Evolutionary conservation across 148 eudicot species (phyloP), one percentile per base, ranked within the genome.

Genomic region (Vaccinium corymbosum): DNA sequence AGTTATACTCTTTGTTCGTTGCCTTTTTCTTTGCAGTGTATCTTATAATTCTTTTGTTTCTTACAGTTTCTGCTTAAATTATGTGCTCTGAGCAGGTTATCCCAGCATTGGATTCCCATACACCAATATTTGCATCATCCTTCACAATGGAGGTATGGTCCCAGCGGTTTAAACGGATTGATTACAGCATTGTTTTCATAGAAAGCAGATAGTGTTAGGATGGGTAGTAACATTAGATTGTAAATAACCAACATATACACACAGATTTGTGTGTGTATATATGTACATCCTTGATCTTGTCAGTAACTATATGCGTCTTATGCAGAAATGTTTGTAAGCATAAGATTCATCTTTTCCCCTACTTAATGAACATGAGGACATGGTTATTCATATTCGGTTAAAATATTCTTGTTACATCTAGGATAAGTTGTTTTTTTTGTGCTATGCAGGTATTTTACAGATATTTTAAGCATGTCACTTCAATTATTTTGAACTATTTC

Each of bases 51-150:
- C 16, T 55, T 59, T 59, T 19, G 22, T 59, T 19, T 59, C 64
- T 6, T 8, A 59, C 22, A 7, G 22, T 59, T 59, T 59, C 64
- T 20, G 64, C n/a, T 59, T 20, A 59, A 59, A 20, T 7, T 20
- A 19, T 59, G 80, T 64, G 82, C 68, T 89, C 72, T 83, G 77
- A 80, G 68, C 93, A 96, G 98, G 98, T 96, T 78, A 96, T 96
- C 80, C 98, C 98, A 71, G 98, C 98, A 66, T 81, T 96, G 82
- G 98, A 96, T 92, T 66, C 94, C 61, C 89, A 80, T 78, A 96
- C 98, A 27, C 98, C 98, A 80, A 93, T 96, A 80, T 96, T 91
- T 93, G 93, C 98, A 80, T 94, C 98, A 57, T 96, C 98, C 66
- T 96, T 96, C 88, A 96, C 98, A 56, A 91, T 96, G 98, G 98